Conservation (phyloP, 169 alveolate genomes). For the Theileria equi region DNA sequence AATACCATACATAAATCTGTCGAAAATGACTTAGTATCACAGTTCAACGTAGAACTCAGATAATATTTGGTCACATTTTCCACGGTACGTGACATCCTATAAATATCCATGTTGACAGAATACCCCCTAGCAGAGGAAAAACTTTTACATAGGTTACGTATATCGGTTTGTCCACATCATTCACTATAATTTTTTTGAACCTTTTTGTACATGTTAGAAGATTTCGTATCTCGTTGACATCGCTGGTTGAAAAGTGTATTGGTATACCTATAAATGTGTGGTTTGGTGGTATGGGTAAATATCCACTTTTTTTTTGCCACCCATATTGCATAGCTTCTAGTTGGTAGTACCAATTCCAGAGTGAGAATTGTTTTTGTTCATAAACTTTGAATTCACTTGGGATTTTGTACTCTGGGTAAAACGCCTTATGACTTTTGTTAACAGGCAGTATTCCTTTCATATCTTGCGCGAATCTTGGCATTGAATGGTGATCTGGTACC, state of each 20-base stretch:
- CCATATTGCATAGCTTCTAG: slow-evolving; percentile 79
- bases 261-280: slow-evolving; percentile 85
- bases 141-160: slow-evolving; percentile 68
- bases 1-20: slow-evolving; percentile 60
- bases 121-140: slow-evolving; percentile 71
- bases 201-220: slow-evolving; percentile 69
- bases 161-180: slow-evolving; percentile 73
- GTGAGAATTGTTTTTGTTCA: slow-evolving; percentile 69
- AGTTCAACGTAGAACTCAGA: neutral
- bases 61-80: slow-evolving; percentile 12
- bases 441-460: slow-evolving; percentile 13
- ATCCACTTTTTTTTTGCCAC: slow-evolving; percentile 76
- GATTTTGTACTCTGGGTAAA: slow-evolving; percentile 69
- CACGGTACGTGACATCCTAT: slow-evolving; percentile 66
- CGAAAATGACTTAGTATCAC: neutral
- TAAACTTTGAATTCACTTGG: slow-evolving; percentile 67
- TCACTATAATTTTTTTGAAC: slow-evolving; percentile 72
- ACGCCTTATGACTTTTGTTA: slow-evolving; percentile 13
- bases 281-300: slow-evolving; percentile 78
- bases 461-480: slow-evolving; percentile 47
- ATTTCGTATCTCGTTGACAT: slow-evolving; percentile 75
- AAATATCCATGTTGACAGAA: slow-evolving; percentile 77
- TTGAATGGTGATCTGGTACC: slow-evolving; percentile 9
- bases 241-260: slow-evolving; percentile 80
- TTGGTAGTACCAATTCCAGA: slow-evolving; percentile 81